Conservation (phyloP, 305 asterid genomes). For the Fraxinus albicans region DNA sequence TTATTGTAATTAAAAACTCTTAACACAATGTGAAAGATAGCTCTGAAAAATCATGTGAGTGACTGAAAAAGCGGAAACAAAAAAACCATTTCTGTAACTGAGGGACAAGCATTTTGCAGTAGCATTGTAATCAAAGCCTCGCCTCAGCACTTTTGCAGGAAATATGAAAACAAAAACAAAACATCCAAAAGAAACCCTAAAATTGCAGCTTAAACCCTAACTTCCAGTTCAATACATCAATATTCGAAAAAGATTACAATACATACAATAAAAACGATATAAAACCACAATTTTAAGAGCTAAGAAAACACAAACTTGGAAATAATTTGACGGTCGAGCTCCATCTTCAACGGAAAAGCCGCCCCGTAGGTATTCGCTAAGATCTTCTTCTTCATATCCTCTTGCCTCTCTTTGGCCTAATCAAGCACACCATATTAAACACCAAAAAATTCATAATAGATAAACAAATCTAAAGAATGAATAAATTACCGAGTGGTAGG, state of each 20-base stretch:
- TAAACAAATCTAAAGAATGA: background rate
- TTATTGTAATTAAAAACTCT: background rate
- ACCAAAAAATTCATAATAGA: background rate
- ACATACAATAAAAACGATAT: background rate
- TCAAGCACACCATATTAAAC: background rate
- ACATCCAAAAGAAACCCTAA: background rate
- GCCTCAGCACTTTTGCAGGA: background rate
- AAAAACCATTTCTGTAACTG: background rate
- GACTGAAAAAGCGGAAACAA: background rate
- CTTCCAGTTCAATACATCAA: background rate
- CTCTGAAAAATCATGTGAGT: background rate
- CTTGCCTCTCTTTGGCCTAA: background rate
- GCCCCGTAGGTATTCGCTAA: constrained; percentile 63
- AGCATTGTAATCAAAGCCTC: background rate
- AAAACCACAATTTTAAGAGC: background rate
- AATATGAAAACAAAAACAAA: background rate
- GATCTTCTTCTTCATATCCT: background rate
- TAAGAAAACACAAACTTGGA: constrained; percentile 49
- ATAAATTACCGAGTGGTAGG: constrained; percentile 50
- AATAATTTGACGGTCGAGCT: constrained; percentile 83
- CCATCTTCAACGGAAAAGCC: constrained; percentile 85
- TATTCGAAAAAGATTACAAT: background rate
- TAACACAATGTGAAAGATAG: background rate
- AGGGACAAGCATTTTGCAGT: background rate
- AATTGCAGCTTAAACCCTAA: background rate